Base-by-base conservation (phyloP, 2,329 filamentous ascomycete genomes). In the Cercospora sp. region DNA sequence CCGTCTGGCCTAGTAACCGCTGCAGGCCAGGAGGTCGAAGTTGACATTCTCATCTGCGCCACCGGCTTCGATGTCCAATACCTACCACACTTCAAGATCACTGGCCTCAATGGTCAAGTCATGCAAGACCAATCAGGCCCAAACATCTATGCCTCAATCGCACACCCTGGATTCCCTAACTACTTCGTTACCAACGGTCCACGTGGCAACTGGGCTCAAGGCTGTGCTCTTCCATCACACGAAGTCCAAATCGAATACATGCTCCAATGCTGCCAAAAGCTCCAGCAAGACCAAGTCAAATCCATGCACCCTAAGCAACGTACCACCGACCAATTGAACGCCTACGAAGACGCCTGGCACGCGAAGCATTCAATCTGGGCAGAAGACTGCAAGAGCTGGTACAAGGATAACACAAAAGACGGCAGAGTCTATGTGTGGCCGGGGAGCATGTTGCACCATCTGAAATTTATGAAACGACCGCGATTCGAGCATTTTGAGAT, bases 401-500 rank as follows among this genome's bases (percentile, higher is more conserved):
- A 77, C 64, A 77, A 75, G 59, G 69, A 72, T 49, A 72, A 74
- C 43, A 67, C 67, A 1, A 68, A 71, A 9, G 75, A 80, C n/a
- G 81, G 79, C 0, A 75, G 74, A 8, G 72, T 81, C 59, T 60
- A 67, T 66, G 43, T 75, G 5, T 83, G 70, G 70, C 70, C 72
- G 0, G 75, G 74, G 0, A 74, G 71, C 18, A 70, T 72, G 43
- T 66, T 74, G 24, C 70, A 69, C 9, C 74, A 73, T 53, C 65
- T 75, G 21, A 72, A 74, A 51, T 73, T 72, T 62, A 65, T 77
- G 16, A 72, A 77, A 10, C 76, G 81, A 3, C 79, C 84, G 7
- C 75, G 84, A 5, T 78, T 77, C 1, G 83, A 85, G 71, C 82
- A 85, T 70, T 85, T 82, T 69, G 80, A 85, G 10, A 79, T 85